Conservation (phyloP, 352 stramenopile species). For the Pilasporangium apinafurcum region DNA sequence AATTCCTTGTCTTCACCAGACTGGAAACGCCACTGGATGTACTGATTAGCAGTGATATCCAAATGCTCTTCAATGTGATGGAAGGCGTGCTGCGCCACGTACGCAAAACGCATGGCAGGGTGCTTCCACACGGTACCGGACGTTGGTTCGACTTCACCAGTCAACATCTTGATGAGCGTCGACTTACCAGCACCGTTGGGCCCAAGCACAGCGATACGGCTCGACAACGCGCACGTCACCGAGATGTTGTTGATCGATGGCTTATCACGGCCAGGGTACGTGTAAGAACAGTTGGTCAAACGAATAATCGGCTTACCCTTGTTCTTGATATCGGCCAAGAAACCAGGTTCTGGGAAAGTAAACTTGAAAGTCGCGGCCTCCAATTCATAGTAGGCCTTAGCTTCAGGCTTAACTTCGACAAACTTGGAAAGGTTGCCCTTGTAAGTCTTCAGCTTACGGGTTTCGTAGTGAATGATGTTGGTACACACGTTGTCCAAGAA, state of each 20-base stretch:
- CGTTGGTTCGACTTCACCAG: conserved; percentile 74
- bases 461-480: conserved; percentile 98
- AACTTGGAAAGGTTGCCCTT: conserved; percentile 84
- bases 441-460: conserved; percentile 87
- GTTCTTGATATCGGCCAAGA: conserved; percentile 88
- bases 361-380: conserved; percentile 83
- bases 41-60: conserved; percentile 92
- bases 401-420: conserved; percentile 82
- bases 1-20: conserved; percentile 86
- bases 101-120: conserved; percentile 90
- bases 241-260: conserved; percentile 82
- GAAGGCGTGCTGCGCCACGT: conserved; percentile 97
- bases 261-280: conserved; percentile 73
- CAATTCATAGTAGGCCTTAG: conserved; percentile 87
- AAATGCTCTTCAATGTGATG: conserved; percentile 97
- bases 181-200: conserved; percentile 95
- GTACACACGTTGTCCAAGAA: conserved; percentile 98
- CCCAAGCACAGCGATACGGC: conserved; percentile 76
- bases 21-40: conserved; percentile 97
- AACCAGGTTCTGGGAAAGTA: conserved; percentile 83
- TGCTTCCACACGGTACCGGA: conserved; percentile 78
- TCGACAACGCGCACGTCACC: conserved; percentile 73
- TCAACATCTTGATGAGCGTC: conserved; percentile 95
- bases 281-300: conserved; percentile 82
- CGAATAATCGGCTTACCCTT: conserved; percentile 88